These are phyloP conservation scores for Penicillium waksmanii DNA, from an alignment of 495 filamentous ascomycete genomes.

Conservation along the genomic window DNA sequence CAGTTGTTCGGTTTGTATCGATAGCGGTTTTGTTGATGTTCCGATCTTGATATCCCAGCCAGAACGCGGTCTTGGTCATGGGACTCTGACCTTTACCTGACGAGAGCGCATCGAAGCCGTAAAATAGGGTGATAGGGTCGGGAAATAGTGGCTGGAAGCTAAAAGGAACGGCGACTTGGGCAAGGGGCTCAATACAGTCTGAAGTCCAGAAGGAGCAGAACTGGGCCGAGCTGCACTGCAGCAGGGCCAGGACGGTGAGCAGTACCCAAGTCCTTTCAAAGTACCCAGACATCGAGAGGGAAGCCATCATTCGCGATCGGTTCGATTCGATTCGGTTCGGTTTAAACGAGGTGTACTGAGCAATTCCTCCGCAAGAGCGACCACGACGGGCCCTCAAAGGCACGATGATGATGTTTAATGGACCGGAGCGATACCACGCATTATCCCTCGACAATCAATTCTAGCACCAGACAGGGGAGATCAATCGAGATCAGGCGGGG, in stretches of 20 bases:
- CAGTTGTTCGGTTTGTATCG: constrained; percentile 44
- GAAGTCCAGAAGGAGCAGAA: constrained; percentile 47
- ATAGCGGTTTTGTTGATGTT: constrained; percentile 38
- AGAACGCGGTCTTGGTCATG: constrained; percentile 47
- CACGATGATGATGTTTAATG: constrained; percentile 20
- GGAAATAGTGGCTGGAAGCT: constrained; percentile 44
- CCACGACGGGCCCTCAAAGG: constrained; percentile 29
- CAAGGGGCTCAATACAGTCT: constrained; percentile 47
- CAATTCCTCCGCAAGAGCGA: constrained; percentile 22
- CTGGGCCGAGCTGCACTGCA: constrained; percentile 32
- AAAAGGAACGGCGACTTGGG: constrained; percentile 45
- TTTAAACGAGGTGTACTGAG: constrained; percentile 1
- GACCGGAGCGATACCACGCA: constrained; percentile 25
- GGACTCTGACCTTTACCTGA: constrained; percentile 39
- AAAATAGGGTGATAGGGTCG: constrained; percentile 42
- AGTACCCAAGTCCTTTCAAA: constrained; percentile 25
- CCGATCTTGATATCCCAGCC: constrained; percentile 41
- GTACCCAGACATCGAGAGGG: constrained; percentile 12
- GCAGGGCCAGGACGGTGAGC: constrained; percentile 23
- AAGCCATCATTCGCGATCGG: constrained; percentile 29
- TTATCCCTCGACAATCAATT: constrained; percentile 16
- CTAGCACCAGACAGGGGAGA: background rate
- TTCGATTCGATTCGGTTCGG: background rate
- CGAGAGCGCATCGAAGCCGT: constrained; percentile 42
- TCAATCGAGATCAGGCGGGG: background rate